phyloP scores from a whole-genome alignment of 306 rosid species.

The Ochetophila trinervis region DNA sequence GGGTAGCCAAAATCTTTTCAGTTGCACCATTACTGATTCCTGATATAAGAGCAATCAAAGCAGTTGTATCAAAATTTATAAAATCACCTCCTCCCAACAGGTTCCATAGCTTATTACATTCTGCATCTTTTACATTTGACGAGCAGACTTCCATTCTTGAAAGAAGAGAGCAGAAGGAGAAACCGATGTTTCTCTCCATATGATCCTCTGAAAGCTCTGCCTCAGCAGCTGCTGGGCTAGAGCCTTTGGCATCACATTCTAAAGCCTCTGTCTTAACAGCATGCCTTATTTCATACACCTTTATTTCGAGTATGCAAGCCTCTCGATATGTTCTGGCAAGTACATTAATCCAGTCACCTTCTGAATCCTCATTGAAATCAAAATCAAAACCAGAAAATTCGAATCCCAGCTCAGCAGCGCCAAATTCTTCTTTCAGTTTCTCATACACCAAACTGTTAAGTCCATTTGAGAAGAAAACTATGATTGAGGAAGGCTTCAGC shows the following conservation, averaged over 20 bases:
- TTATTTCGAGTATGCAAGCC: constrained; percentile 61
- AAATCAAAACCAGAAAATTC: constrained; percentile 47
- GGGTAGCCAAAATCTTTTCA: constrained; percentile 63
- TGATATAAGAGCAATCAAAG: constrained; percentile 82
- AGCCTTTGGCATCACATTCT: constrained; percentile 22
- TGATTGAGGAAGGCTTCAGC: constrained; percentile 69
- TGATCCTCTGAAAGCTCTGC: constrained; percentile 23
- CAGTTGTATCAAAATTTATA: constrained; percentile 83
- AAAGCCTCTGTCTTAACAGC: constrained; percentile 21
- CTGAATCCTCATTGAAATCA: constrained; percentile 46
- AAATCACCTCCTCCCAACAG: constrained; percentile 38
- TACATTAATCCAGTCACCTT: constrained; percentile 63
- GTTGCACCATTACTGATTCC: constrained; percentile 81
- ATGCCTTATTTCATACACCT: constrained; percentile 23
- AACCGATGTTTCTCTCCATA: constrained; percentile 26
- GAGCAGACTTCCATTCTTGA: constrained; percentile 40
- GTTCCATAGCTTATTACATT: constrained; percentile 10
- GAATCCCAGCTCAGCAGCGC: constrained; percentile 50
- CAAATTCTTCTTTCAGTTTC: constrained; percentile 47
- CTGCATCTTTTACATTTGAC: constrained; percentile 18
- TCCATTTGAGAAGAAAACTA: constrained; percentile 78
- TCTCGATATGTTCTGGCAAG: constrained; percentile 49
- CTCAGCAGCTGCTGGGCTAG: constrained; percentile 24
- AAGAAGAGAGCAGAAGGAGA: constrained; percentile 41
- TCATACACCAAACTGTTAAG: constrained; percentile 34